These are phyloP conservation scores for Chlorella sp. DNA, from an alignment of 139 green algal genomes.

Conservation along the genomic window DNA sequence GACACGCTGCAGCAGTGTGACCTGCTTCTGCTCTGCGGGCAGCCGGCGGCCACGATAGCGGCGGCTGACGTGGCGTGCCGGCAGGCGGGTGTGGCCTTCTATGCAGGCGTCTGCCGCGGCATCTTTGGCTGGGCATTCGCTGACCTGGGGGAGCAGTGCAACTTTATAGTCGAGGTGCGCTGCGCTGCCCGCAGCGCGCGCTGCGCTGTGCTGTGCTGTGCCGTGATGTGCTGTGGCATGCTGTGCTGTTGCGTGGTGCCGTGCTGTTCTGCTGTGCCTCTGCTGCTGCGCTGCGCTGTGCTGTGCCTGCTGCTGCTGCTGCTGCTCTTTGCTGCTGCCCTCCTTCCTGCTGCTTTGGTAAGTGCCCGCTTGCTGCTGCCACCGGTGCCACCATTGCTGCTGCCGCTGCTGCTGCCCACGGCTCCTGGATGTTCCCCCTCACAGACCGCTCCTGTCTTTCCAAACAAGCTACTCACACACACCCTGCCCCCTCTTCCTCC, in stretches of 20 bases:
- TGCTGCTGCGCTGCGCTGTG: no score
- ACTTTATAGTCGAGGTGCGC: conserved; percentile 50
- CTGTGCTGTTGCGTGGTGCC: no score
- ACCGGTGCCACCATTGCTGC: neutral
- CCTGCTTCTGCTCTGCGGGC: conserved; percentile 61
- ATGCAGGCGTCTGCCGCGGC: conserved; percentile 57
- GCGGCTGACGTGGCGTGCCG: conserved; percentile 53
- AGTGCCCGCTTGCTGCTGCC: neutral
- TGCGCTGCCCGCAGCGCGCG: neutral
- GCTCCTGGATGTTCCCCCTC: neutral
- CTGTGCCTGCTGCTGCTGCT: neutral
- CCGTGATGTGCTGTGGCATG: no score
- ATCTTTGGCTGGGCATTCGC: conserved; percentile 71
- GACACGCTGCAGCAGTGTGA: conserved; percentile 47
- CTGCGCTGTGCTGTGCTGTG: no score
- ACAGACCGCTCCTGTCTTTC: no score
- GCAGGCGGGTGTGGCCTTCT: conserved; percentile 65
- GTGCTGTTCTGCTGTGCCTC: no score
- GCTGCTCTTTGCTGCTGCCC: neutral
- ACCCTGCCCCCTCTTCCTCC: neutral
- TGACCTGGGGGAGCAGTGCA: conserved; percentile 69
- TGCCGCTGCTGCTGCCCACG: neutral
- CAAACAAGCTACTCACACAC: no score
- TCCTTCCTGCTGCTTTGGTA: no score
- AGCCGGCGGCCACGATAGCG: conserved; percentile 30